Evolutionary conservation across 2,329 filamentous ascomycete species (phyloP), one percentile per base, ranked within the genome.

Genomic region (Aplosporella prunicola): DNA sequence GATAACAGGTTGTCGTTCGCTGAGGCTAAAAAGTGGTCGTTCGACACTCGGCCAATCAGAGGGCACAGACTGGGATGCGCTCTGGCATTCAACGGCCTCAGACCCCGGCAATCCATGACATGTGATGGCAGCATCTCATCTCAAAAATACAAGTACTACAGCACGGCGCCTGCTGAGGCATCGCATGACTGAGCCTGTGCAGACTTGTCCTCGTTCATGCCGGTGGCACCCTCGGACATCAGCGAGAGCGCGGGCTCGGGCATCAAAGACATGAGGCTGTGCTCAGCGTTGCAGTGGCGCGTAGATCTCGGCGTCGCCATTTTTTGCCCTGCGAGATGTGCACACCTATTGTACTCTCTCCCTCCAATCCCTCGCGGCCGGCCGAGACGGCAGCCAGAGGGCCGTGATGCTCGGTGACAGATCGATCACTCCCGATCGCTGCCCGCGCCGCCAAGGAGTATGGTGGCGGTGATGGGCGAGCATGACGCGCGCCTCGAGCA

Each of bases 151-250:
- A 35, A 35, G 38, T 35, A 24, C 22, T 8, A n/a, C n/a, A 25
- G 32, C 38, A 40, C 38, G 38, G 32, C 38, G 38, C 18, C 38
- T 40, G 38, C 22, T 40, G 38, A 35, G 27, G 38, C 38, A 40
- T 35, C 38, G 32, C 32, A 31, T 40, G 38, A 40, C 38, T 32
- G 24, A 25, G 34, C 34, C 30, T 36, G 34, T 30, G 35, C 35
- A 35, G 38, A 20, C 32, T n/a, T n/a, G n/a, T n/a, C n/a, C 20
- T 26, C 32, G 26, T 35, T 35, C 31, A 35, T 35, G 32, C 20
- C 22, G 22, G 28, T 20, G 20, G 14, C 13, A 14, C n/a, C n/a
- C n/a, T n/a, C n/a, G n/a, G n/a, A n/a, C n/a, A n/a, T n/a, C n/a
- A n/a, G n/a, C n/a, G n/a, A 20, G 29, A 14, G 20, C 14, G 17